Conservation (phyloP, 2,329 filamentous ascomycete species). For the Lachnellula suecica region DNA sequence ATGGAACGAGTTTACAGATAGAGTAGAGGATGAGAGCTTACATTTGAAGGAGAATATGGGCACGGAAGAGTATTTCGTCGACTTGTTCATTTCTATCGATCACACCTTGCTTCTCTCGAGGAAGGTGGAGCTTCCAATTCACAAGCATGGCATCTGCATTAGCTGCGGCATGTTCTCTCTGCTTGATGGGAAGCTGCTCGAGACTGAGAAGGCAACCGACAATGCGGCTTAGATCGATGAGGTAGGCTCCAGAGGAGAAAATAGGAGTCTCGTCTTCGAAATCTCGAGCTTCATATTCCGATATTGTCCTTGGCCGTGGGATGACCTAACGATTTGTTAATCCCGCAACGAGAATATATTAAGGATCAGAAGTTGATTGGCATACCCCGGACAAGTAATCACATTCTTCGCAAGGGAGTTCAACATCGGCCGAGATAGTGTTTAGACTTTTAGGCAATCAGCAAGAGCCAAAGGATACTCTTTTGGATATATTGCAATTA, state of each 20-base stretch:
- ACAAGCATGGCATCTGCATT: slow-evolving; percentile 38
- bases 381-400: slow-evolving; percentile 41
- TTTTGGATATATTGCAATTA: neutral
- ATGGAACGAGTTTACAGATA: neutral
- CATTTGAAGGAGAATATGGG: slow-evolving; percentile 36
- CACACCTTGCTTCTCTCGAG: slow-evolving; percentile 39
- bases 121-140: slow-evolving; percentile 39
- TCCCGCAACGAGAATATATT: neutral
- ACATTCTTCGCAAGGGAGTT: slow-evolving; percentile 41
- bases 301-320: slow-evolving; percentile 34
- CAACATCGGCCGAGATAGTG: slow-evolving; percentile 33
- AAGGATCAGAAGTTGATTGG: neutral
- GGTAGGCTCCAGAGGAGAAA: slow-evolving; percentile 40
- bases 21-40: slow-evolving; percentile 23
- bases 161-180: slow-evolving; percentile 27
- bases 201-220: slow-evolving; percentile 33
- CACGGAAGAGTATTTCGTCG: slow-evolving; percentile 39
- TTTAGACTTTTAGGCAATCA: slow-evolving; percentile 35
- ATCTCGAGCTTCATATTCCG: slow-evolving; percentile 37
- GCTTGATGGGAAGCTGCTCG: slow-evolving; percentile 25
- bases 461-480: slow-evolving; percentile 34
- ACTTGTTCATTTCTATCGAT: slow-evolving; percentile 37
- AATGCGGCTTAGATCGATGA: slow-evolving; percentile 39
- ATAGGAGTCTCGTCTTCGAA: slow-evolving; percentile 34
- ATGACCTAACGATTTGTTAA: slow-evolving; percentile 29